phyloP scores from a whole-genome alignment of 2,329 filamentous ascomycete species.

The Sporothrix pseudoabietina region DNA sequence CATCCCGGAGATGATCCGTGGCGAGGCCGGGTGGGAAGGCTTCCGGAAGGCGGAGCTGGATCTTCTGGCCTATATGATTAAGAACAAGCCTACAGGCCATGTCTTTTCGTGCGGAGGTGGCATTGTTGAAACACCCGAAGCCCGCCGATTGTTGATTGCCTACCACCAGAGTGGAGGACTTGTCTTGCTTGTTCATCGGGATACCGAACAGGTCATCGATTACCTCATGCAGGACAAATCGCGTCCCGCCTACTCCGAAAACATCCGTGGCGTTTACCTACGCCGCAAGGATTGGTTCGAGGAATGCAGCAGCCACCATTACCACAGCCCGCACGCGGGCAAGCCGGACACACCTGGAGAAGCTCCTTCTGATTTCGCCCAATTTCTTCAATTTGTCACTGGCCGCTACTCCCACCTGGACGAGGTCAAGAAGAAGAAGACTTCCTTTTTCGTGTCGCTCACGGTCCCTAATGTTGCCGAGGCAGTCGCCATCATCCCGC shows the following conservation, averaged over 20 bases:
- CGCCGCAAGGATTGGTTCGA: constrained; percentile 87
- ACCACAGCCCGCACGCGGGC: constrained; percentile 73
- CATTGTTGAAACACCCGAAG: constrained; percentile 81
- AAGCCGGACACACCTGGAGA: constrained; percentile 43
- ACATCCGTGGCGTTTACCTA: constrained; percentile 88
- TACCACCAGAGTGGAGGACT: constrained; percentile 76
- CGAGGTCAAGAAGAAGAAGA: constrained; percentile 63
- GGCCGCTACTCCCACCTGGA: constrained; percentile 61
- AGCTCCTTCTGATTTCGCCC: constrained; percentile 67
- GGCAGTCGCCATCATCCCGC: constrained; percentile 65
- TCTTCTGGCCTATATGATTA: constrained; percentile 71
- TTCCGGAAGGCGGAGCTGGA: constrained; percentile 80
- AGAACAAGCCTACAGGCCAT: constrained; percentile 72
- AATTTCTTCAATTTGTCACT: constrained; percentile 70
- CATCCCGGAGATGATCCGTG: constrained; percentile 83
- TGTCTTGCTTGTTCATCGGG: constrained; percentile 83
- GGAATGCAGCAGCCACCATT: constrained; percentile 91
- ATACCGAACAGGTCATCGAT: constrained; percentile 84
- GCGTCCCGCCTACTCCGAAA: constrained; percentile 86
- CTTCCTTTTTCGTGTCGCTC: constrained; percentile 90
- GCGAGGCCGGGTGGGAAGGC: constrained; percentile 75
- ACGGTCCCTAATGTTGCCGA: constrained; percentile 75
- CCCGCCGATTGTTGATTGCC: constrained; percentile 71
- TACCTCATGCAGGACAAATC: constrained; percentile 89
- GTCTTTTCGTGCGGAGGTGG: constrained; percentile 94